Percentiles rank a stretch among this genome's conserved stretches.
These are phyloP conservation scores for Turritis glabra DNA, from an alignment of 345 rosid species.

Conservation along the genomic window DNA sequence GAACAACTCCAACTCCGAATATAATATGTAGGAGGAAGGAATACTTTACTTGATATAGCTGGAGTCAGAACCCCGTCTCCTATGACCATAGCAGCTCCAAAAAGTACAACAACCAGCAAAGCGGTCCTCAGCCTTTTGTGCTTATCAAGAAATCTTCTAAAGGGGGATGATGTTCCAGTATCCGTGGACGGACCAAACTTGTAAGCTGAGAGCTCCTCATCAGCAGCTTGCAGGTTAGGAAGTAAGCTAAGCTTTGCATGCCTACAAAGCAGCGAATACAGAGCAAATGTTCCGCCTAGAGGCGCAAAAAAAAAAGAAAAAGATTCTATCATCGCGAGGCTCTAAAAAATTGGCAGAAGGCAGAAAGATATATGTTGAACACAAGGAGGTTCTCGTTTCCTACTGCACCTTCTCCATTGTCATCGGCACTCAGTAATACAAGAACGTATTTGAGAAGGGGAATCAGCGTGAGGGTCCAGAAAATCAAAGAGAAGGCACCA, in stretches of 20 bases:
- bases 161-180: slow-evolving; percentile 46
- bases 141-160: slow-evolving; percentile 73
- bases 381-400: background rate
- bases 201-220: slow-evolving; percentile 89
- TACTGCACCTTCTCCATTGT: slow-evolving; percentile 77
- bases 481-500: slow-evolving; percentile 87
- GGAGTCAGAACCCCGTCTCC: slow-evolving; percentile 92
- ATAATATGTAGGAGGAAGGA: background rate
- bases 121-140: slow-evolving; percentile 73
- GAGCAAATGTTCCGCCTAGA: slow-evolving; percentile 90
- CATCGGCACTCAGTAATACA: slow-evolving; percentile 70
- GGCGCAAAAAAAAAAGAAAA: slow-evolving; percentile 19
- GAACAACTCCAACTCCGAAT: background rate
- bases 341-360: background rate
- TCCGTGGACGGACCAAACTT: slow-evolving; percentile 59
- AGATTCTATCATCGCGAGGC: slow-evolving; percentile 11
- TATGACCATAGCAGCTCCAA: slow-evolving; percentile 90
- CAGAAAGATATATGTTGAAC: background rate
- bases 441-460: slow-evolving; percentile 75
- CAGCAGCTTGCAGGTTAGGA: slow-evolving; percentile 96
- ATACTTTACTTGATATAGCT: slow-evolving; percentile 70
- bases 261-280: slow-evolving; percentile 86
- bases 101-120: slow-evolving; percentile 68
- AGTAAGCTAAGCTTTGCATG: slow-evolving; percentile 86
- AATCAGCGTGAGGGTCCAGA: slow-evolving; percentile 82